Conservation (phyloP, 352 stramenopile species). For the Phytophthora citricola region DNA sequence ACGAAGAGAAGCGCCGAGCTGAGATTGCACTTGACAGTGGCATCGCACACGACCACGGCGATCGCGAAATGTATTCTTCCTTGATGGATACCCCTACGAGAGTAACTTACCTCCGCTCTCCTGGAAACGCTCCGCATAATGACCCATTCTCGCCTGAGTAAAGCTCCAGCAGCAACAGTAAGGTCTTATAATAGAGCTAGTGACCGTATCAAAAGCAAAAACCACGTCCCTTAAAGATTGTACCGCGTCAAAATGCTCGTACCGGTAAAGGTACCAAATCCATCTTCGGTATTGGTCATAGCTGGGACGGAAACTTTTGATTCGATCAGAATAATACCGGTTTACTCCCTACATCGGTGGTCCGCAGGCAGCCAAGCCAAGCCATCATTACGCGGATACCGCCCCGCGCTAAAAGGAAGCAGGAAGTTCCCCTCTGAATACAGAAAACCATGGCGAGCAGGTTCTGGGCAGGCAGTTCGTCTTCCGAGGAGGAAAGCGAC, state of each 20-base stretch:
- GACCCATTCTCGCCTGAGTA: constrained; percentile 37
- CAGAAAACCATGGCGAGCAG: constrained; percentile 73
- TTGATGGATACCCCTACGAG: constrained; percentile 54
- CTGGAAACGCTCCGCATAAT: constrained; percentile 36
- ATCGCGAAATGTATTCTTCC: constrained; percentile 49
- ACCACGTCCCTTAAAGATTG: no score
- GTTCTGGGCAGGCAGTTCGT: constrained; percentile 86
- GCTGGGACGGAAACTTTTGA: background rate
- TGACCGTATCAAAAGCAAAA: background rate
- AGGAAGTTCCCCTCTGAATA: constrained; percentile 14
- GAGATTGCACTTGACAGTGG: constrained; percentile 38
- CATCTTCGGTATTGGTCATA: background rate
- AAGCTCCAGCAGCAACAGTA: constrained; percentile 1
- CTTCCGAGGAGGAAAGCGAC: constrained; percentile 83
- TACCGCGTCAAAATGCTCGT: background rate
- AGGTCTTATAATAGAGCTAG: constrained; percentile 22
- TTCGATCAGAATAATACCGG: constrained; percentile 1
- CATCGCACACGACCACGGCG: constrained; percentile 17
- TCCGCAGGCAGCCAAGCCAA: constrained; percentile 8
- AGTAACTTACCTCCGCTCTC: constrained; percentile 66
- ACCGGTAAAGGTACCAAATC: background rate
- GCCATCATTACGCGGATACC: constrained; percentile 35
- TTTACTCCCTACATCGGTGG: constrained; percentile 16
- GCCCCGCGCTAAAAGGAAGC: constrained; percentile 12
- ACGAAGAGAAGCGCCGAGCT: constrained; percentile 44